Evolutionary conservation across 768 basidiomycete species (phyloP).

Genomic region (Basidioascus undulatus): DNA sequence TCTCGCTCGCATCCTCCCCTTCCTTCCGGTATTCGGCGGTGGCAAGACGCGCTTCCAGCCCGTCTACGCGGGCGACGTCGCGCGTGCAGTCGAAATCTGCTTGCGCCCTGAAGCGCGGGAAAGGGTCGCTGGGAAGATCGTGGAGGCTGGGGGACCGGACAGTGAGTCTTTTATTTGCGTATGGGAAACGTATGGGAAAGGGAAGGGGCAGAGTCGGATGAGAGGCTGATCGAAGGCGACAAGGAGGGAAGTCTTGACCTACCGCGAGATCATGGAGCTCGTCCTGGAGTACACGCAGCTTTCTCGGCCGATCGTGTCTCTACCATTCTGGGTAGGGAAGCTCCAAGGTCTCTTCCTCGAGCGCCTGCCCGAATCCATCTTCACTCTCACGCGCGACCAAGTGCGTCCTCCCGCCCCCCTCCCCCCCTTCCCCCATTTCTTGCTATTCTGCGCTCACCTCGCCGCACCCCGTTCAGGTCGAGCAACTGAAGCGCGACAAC

Average conservation of each 20-base stretch:
- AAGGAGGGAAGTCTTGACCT: conserved; percentile 49
- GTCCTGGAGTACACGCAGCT: conserved; percentile 32
- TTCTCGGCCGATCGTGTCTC: conserved; percentile 32
- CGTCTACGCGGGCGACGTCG: conserved; percentile 46
- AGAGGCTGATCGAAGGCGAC: too few relatives aligned
- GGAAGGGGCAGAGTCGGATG: too few relatives aligned
- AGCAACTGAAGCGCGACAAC: too few relatives aligned
- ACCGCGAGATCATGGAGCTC: conserved; percentile 39
- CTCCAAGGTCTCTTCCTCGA: conserved; percentile 43
- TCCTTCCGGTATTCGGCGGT: conserved; percentile 55
- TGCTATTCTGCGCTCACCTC: too few relatives aligned
- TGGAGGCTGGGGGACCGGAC: conserved; percentile 29
- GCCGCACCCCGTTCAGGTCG: too few relatives aligned
- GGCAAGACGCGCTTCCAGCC: conserved; percentile 44
- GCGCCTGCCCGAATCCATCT: conserved; percentile 34
- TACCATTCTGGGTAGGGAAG: conserved; percentile 38
- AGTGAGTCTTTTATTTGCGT: conserved; percentile 22
- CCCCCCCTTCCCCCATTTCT: too few relatives aligned
- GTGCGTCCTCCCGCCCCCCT: too few relatives aligned
- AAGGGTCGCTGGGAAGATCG: conserved; percentile 23
- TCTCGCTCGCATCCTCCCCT: conserved; percentile 35
- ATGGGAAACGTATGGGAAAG: neutral
- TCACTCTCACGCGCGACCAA: conserved; percentile 47
- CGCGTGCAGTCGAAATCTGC: conserved; percentile 33
- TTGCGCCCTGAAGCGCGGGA: conserved; percentile 24